Conservation (phyloP, 1,139 yeast species). For the Martiniozyma asiatica region DNA sequence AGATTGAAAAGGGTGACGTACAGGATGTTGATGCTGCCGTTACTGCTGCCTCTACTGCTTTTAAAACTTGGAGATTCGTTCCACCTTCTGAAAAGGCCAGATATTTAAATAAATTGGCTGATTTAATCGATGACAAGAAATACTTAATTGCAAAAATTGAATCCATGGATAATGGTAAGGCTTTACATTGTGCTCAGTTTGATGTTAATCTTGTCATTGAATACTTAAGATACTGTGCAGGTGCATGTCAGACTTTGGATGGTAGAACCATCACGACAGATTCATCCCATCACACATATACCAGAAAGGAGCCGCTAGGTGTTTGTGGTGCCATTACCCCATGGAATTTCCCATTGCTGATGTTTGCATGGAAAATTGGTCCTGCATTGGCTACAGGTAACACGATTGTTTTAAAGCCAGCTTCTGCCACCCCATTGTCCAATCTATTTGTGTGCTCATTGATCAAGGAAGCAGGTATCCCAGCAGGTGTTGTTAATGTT, state of each 20-base stretch:
- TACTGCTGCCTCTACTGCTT: conserved; percentile 46
- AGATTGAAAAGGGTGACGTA: conserved; percentile 46
- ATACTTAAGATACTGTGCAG: conserved; percentile 54
- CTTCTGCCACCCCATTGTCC: conserved; percentile 69
- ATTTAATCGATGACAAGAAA: conserved; percentile 41
- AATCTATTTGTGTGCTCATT: conserved; percentile 55
- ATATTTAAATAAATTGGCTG: conserved; percentile 47
- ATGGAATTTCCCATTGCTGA: conserved; percentile 80
- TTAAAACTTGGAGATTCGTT: conserved; percentile 32
- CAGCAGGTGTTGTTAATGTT: conserved; percentile 69
- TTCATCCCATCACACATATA: conserved; percentile 47
- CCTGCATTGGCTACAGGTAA: conserved; percentile 79
- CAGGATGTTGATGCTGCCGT: conserved; percentile 61
- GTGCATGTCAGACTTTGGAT: conserved; percentile 58
- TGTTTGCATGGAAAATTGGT: conserved; percentile 73
- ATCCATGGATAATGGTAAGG: conserved; percentile 70
- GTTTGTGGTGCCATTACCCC: conserved; percentile 86
- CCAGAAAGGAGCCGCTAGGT: conserved; percentile 65
- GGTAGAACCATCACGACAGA: conserved; percentile 56
- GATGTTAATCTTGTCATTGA: conserved; percentile 47
- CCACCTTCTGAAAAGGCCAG: conserved; percentile 40
- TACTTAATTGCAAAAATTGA: conserved; percentile 53
- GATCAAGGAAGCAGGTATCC: conserved; percentile 60
- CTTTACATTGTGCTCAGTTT: conserved; percentile 34
- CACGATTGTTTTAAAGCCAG: conserved; percentile 62